A percentile compares a stretch with the other conserved stretches of the same genome.
Conservation (phyloP, 257 asterid genomes). For the Rubia yunnanensis region DNA sequence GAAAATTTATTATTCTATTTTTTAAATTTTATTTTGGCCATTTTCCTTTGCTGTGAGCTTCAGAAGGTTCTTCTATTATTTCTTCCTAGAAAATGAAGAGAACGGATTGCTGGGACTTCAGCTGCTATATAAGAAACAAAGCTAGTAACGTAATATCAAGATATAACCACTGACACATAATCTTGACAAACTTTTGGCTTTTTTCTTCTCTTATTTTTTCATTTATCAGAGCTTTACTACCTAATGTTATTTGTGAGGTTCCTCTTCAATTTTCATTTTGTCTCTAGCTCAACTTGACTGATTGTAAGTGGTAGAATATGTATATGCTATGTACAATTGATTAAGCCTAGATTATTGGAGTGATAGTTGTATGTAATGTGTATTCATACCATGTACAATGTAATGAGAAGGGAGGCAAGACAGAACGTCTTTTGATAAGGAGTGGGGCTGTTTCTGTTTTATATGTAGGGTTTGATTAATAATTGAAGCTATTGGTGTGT, state of each 20-base stretch:
- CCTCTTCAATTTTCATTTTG: background rate
- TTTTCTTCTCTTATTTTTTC: background rate
- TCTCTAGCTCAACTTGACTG: background rate
- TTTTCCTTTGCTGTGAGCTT: background rate
- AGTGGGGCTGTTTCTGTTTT: slow-evolving; percentile 1
- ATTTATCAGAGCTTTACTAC: background rate
- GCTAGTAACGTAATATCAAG: background rate
- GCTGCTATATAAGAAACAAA: background rate
- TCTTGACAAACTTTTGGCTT: background rate
- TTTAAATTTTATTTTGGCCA: background rate
- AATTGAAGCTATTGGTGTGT: background rate
- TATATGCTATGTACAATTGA: too few species aligned
- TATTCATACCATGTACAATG: too few species aligned
- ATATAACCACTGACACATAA: background rate
- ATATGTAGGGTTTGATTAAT: background rate
- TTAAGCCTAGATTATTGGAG: too few species aligned
- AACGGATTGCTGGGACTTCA: background rate
- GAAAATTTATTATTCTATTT: background rate
- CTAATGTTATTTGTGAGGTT: background rate
- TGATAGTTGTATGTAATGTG: too few species aligned
- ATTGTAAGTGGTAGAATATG: too few species aligned
- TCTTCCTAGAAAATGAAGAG: background rate
- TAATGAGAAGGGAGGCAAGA: too few species aligned
- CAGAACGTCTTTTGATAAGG: too few species aligned
- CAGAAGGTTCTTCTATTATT: background rate